phyloP scores from a whole-genome alignment of 352 stramenopile genomes.

The Phytophthora rubi region DNA sequence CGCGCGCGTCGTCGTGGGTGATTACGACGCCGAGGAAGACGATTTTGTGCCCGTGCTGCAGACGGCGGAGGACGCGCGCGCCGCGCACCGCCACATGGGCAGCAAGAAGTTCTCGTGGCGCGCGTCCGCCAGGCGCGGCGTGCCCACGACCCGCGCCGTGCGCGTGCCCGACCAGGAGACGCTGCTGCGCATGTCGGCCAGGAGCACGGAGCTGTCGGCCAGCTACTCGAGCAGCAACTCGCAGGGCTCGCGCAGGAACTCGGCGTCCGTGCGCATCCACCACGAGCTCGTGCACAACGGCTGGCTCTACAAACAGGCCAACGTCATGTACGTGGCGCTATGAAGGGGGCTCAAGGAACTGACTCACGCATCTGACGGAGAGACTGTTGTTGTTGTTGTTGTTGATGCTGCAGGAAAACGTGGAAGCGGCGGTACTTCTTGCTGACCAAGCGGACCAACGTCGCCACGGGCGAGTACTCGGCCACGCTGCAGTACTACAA shows the following conservation, averaged over 20 bases:
- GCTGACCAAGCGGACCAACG: conserved; percentile 82
- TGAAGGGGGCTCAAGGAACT: background rate
- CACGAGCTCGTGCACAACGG: conserved; percentile 55
- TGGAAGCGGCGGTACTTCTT: conserved; percentile 91
- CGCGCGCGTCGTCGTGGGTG: conserved; percentile 36
- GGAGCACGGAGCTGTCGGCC: conserved; percentile 40
- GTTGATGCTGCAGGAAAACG: conserved; percentile 62
- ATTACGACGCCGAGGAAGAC: conserved; percentile 54
- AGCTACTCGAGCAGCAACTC: conserved; percentile 50
- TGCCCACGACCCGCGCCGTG: conserved; percentile 30
- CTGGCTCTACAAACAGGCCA: conserved; percentile 67
- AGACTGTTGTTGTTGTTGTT: background rate
- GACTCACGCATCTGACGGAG: background rate
- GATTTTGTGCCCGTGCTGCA: conserved; percentile 74
- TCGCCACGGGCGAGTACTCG: conserved; percentile 68
- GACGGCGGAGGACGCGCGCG: conserved; percentile 63
- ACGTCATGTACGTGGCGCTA: conserved; percentile 54
- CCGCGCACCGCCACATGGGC: conserved; percentile 38
- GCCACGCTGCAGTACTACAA: conserved; percentile 89
- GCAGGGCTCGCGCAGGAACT: conserved; percentile 38
- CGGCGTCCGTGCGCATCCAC: conserved; percentile 46
- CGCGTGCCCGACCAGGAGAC: conserved; percentile 52
- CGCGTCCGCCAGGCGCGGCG: conserved; percentile 37
- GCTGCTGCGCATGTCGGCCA: conserved; percentile 60
- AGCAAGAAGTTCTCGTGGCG: conserved; percentile 64